Evolutionary conservation across 2,329 filamentous ascomycete species (phyloP), one percentile per base, ranked within the genome.

Genomic region (Ophiostoma angusticollis): DNA sequence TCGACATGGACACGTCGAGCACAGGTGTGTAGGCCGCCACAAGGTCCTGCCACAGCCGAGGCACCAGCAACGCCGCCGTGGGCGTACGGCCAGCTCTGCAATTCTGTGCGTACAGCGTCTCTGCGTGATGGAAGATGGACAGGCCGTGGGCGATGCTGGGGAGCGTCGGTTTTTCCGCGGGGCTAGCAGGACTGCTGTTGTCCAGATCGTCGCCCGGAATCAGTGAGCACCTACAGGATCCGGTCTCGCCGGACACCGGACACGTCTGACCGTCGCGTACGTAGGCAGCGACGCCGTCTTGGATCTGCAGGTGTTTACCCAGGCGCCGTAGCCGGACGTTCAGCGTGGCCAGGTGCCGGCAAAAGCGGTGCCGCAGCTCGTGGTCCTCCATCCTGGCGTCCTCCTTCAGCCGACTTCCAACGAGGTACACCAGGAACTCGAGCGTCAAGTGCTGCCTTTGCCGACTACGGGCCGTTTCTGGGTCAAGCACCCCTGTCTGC

Each of bases 61-160:
- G n/a, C n/a, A n/a, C n/a, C n/a, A n/a, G n/a, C n/a, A n/a, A n/a
- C n/a, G n/a, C n/a, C n/a, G n/a, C n/a, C n/a, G n/a, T n/a, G n/a
- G n/a, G n/a, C n/a, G n/a, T n/a, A n/a, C n/a, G n/a, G n/a, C n/a
- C n/a, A n/a, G n/a, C n/a, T n/a, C n/a, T n/a, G n/a, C n/a, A n/a
- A n/a, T n/a, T n/a, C n/a, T n/a, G 25, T 6, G 5, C 5, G 6
- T 22, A 14, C 24, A 37, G 8, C 1, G 12, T 5, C 25, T 29
- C 35, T 12, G 30, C 30, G 35, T 37, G 23, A 9, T 37, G 25
- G 19, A 29, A 37, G 13, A 37, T 37, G 25, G 35, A 37, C 35
- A 30, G 19, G 13, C 35, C 35, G 3, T 13, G n/a, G n/a, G 25
- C 25, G 4, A 37, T 16, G 25, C 12, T 23, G 6, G 17, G 5